Percentiles rank a stretch among this genome's conserved stretches.
phyloP scores from a whole-genome alignment of 352 stramenopile species.

The Pythium aquatile region DNA sequence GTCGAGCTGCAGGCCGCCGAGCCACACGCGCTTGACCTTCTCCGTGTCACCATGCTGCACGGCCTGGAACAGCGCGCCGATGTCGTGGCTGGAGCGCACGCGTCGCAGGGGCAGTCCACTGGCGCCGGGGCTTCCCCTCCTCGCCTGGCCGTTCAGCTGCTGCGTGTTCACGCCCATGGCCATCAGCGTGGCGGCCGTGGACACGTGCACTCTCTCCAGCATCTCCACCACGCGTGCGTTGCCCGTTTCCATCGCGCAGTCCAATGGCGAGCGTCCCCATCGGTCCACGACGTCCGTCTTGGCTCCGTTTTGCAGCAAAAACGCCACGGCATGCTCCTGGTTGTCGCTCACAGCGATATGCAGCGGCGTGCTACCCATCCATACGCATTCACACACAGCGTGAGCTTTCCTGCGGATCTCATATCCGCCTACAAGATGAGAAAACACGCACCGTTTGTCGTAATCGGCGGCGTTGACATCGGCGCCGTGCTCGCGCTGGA shows the following conservation, averaged over 20 bases:
- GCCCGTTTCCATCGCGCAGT: slow-evolving; percentile 58
- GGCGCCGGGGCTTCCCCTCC: neutral
- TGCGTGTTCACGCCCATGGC: neutral
- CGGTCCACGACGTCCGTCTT: slow-evolving; percentile 52
- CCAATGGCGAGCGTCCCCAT: slow-evolving; percentile 66
- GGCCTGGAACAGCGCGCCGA: slow-evolving; percentile 53
- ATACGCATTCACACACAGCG: neutral
- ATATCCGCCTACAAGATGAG: no score
- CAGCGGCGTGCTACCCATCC: slow-evolving; percentile 51
- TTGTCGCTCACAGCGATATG: slow-evolving; percentile 75
- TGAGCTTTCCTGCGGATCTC: neutral
- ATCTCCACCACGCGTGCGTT: slow-evolving; percentile 49
- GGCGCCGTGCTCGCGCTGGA: slow-evolving; percentile 49
- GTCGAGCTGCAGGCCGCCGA: slow-evolving; percentile 63
- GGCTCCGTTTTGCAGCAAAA: slow-evolving; percentile 61
- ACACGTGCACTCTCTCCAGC: slow-evolving; percentile 41
- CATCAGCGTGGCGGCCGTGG: neutral
- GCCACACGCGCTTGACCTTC: slow-evolving; percentile 75
- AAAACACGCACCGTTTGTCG: slow-evolving; percentile 52
- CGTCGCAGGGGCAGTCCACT: slow-evolving; percentile 1
- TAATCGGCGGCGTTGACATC: slow-evolving; percentile 79
- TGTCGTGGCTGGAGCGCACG: slow-evolving; percentile 35
- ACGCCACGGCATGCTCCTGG: slow-evolving; percentile 53
- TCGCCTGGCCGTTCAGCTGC: neutral
- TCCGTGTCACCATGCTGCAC: slow-evolving; percentile 66